These are phyloP conservation scores for Agarophyton chilense DNA, from an alignment of 23 red algal species.

Conservation along the genomic window DNA sequence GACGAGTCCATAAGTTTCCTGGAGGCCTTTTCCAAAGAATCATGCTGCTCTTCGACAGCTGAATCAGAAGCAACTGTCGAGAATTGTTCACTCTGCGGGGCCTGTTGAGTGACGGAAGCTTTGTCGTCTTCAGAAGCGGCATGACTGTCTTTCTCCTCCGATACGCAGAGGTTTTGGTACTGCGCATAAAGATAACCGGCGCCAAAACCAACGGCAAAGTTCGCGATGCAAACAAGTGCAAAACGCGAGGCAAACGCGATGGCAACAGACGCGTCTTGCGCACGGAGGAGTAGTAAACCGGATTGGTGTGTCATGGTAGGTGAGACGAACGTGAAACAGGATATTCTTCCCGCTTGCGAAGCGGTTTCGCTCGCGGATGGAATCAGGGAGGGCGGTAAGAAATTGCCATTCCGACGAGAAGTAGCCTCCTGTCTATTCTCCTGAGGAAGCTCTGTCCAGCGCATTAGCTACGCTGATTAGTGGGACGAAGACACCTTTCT, in stretches of 20 bases:
- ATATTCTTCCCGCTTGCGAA: not conserved
- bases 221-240: conserved; percentile 52
- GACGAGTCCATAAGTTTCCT: not conserved
- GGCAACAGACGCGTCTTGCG: conserved; percentile 30
- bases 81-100: not conserved
- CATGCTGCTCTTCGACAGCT: conserved; percentile 23
- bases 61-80: not conserved
- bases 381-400: not conserved
- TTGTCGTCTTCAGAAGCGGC: not conserved
- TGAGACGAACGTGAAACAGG: not conserved
- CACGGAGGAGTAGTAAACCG: conserved; percentile 16
- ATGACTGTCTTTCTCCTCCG: not conserved
- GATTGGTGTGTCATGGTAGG: conserved; percentile 17
- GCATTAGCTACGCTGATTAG: not conserved
- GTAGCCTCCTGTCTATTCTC: not conserved
- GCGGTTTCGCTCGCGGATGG: not conserved
- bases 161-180: conserved; percentile 26
- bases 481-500: not conserved
- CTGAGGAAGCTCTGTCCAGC: not conserved
- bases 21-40: not conserved
- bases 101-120: not conserved
- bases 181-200: conserved; percentile 6
- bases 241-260: conserved; percentile 38
- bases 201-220: conserved; percentile 57
- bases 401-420: not conserved